Evolutionary conservation across 2,329 filamentous ascomycete species (phyloP).

Genomic region (Massarina eburnea): DNA sequence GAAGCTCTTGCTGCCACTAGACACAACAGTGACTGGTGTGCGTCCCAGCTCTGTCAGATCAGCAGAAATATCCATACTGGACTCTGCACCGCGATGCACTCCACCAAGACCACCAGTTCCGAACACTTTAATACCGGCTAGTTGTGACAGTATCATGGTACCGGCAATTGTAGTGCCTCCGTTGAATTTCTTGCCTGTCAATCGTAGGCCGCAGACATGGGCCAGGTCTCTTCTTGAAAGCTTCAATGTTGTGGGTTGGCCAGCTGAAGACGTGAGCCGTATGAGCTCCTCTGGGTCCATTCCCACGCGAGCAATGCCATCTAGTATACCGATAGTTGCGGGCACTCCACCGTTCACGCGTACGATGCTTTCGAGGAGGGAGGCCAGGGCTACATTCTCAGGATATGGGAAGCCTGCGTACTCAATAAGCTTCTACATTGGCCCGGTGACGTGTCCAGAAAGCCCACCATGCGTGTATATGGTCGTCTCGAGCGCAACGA

Average conservation of each 20-base stretch:
- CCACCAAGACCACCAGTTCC: slow-evolving; percentile 93
- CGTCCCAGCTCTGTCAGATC: slow-evolving; percentile 92
- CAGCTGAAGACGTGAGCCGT: slow-evolving; percentile 66
- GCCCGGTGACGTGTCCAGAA: too few relatives aligned
- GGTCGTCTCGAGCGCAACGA: slow-evolving; percentile 91
- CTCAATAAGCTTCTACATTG: slow-evolving; percentile 10
- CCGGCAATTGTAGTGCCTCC: slow-evolving; percentile 92
- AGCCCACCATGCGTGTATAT: slow-evolving; percentile 87
- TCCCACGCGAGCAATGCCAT: slow-evolving; percentile 81
- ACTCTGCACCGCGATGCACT: slow-evolving; percentile 85
- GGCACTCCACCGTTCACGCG: slow-evolving; percentile 76
- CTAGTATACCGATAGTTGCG: slow-evolving; percentile 85
- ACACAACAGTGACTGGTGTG: slow-evolving; percentile 84
- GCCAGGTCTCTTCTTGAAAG: slow-evolving; percentile 85
- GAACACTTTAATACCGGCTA: slow-evolving; percentile 89
- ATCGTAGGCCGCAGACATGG: slow-evolving; percentile 73
- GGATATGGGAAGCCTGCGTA: slow-evolving; percentile 67
- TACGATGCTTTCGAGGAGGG: slow-evolving; percentile 77
- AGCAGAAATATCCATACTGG: slow-evolving; percentile 89
- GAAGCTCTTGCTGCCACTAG: slow-evolving; percentile 93
- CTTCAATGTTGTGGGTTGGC: slow-evolving; percentile 71
- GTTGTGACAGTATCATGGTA: slow-evolving; percentile 84
- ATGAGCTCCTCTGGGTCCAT: slow-evolving; percentile 71
- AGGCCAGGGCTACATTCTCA: slow-evolving; percentile 74
- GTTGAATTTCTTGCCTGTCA: slow-evolving; percentile 69